Conservation (phyloP, 371 early-diverging fungal species). For the Zancudomyces culisetae region DNA sequence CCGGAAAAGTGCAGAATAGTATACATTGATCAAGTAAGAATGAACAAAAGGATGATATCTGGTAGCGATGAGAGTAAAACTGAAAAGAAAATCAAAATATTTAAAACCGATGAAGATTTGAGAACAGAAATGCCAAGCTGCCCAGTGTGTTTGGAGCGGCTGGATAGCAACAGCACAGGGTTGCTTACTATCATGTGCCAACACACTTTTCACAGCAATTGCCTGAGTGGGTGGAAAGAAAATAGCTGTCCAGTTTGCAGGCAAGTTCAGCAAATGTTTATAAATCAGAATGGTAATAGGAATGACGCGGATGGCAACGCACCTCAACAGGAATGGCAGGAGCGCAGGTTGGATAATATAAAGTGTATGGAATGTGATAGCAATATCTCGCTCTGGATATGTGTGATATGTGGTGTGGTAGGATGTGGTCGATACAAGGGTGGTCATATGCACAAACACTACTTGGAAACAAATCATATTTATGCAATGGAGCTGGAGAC, state of each 20-base stretch:
- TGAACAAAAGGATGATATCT: neutral
- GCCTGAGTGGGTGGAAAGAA: slow-evolving; percentile 78
- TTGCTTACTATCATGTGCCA: slow-evolving; percentile 81
- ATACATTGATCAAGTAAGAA: slow-evolving; percentile 22
- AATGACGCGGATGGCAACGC: neutral
- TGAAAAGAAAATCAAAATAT: neutral
- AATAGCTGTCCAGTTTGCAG: slow-evolving; percentile 82
- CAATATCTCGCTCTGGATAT: slow-evolving; percentile 73
- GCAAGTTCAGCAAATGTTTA: slow-evolving; percentile 30
- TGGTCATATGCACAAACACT: slow-evolving; percentile 78
- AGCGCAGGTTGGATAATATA: neutral
- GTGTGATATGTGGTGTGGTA: slow-evolving; percentile 78
- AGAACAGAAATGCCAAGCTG: slow-evolving; percentile 62
- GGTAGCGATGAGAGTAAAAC: neutral
- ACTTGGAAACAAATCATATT: slow-evolving; percentile 49
- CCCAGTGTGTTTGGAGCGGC: slow-evolving; percentile 80
- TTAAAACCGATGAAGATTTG: neutral
- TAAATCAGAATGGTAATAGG: slow-evolving; percentile 6
- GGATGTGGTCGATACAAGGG: slow-evolving; percentile 64
- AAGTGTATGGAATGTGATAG: slow-evolving; percentile 54
- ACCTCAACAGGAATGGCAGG: neutral
- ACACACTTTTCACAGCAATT: slow-evolving; percentile 80
- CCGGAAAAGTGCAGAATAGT: slow-evolving; percentile 59
- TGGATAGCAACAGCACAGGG: slow-evolving; percentile 68
- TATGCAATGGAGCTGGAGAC: slow-evolving; percentile 84